Conservation (phyloP, 2,329 filamentous ascomycete genomes). For the Cytospora chrysosperma region DNA sequence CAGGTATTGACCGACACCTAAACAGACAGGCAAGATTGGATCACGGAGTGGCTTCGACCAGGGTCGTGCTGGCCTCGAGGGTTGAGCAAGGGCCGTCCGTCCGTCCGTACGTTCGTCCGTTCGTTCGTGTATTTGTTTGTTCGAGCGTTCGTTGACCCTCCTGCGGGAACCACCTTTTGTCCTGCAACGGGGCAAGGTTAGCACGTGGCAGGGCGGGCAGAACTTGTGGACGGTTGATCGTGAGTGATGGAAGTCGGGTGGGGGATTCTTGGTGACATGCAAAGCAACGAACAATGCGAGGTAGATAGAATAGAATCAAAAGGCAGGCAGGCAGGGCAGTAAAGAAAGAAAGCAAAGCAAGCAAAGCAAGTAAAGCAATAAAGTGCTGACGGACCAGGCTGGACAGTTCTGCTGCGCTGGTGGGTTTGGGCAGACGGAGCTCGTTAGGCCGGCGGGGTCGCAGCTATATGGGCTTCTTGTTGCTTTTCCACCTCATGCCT, state of each 20-base stretch:
- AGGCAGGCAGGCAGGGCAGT: too few species aligned
- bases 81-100: not conserved
- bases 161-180: not conserved
- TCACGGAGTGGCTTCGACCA: not conserved
- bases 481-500: not conserved
- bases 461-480: not conserved
- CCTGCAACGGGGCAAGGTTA: not conserved
- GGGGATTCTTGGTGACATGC: not conserved
- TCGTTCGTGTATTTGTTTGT: too few species aligned
- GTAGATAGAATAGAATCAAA: not conserved
- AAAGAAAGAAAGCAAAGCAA: too few species aligned
- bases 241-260: not conserved
- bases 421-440: not conserved
- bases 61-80: not conserved
- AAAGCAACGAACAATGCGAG: not conserved
- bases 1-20: not conserved
- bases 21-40: not conserved
- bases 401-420: not conserved
- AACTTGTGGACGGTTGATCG: not conserved
- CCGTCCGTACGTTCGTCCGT: too few species aligned
- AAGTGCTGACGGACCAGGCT: not conserved
- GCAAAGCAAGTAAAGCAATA: not conserved
- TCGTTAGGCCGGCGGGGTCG: not conserved
- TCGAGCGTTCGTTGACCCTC: not conserved
- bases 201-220: not conserved